Evolutionary conservation across 2,329 filamentous ascomycete genomes (phyloP).

Genomic region (Scedosporium apiospermum): DNA sequence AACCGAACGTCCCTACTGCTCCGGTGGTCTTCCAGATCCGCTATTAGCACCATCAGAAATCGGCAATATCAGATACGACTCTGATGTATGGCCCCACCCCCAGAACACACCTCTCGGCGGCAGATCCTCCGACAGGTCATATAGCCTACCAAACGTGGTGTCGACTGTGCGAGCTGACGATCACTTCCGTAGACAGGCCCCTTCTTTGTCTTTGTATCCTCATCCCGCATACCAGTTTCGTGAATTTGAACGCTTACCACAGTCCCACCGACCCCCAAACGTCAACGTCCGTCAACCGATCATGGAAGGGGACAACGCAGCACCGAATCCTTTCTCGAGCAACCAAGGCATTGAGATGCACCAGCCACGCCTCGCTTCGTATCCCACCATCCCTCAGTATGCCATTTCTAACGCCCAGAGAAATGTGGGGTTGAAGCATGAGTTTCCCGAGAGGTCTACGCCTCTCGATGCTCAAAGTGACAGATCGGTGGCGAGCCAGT

Average conservation of each 20-base stretch:
- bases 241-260: no score
- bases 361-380: no score
- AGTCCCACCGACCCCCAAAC: no score
- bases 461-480: background rate
- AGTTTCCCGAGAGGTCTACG: background rate
- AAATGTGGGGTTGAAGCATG: background rate
- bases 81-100: background rate
- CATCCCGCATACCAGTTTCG: no score
- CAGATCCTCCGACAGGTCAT: background rate
- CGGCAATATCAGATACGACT: background rate
- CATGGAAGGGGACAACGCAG: no score
- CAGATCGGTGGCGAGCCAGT: background rate
- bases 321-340: no score
- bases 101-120: background rate
- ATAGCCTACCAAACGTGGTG: background rate
- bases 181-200: no score
- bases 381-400: no score
- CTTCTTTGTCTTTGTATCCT: no score
- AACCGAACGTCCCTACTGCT: background rate
- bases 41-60: background rate
- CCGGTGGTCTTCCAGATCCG: background rate
- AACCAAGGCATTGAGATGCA: no score
- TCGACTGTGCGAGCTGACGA: no score
- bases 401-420: background rate
- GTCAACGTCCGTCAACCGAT: no score